A percentile compares a stretch with the other conserved stretches of the same genome.
phyloP scores from a whole-genome alignment of 2,329 filamentous ascomycete genomes.

The Furcasterigmium sp. region DNA sequence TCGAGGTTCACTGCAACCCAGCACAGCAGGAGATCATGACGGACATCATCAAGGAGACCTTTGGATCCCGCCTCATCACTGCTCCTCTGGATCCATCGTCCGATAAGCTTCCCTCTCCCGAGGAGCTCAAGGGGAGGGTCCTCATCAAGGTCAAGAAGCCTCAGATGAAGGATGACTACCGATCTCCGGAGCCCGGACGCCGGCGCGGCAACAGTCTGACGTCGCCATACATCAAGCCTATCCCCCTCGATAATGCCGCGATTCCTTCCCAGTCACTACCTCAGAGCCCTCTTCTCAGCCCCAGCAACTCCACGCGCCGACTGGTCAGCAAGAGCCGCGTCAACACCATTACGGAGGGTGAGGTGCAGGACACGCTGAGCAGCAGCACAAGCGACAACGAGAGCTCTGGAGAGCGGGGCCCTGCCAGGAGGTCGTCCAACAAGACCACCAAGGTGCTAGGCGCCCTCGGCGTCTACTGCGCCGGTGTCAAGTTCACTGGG shows the following conservation, averaged over 20 bases:
- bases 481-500: conserved; percentile 74
- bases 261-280: conserved; percentile 47
- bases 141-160: conserved; percentile 89
- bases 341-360: conserved; percentile 53
- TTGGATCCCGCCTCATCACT: conserved; percentile 73
- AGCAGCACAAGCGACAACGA: conserved; percentile 78
- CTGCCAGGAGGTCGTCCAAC: conserved; percentile 60
- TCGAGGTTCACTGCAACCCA: conserved; percentile 88
- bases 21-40: conserved; percentile 86
- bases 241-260: conserved; percentile 50
- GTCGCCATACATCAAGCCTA: conserved; percentile 65
- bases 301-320: conserved; percentile 44
- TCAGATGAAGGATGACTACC: conserved; percentile 34
- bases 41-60: conserved; percentile 78
- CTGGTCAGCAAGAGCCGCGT: conserved; percentile 45
- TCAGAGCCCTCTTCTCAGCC: conserved; percentile 48
- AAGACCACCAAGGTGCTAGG: conserved; percentile 83
- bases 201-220: conserved; percentile 67
- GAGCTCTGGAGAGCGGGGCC: conserved; percentile 53
- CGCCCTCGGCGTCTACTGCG: conserved; percentile 74
- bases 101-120: conserved; percentile 73
- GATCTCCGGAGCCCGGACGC: conserved; percentile 33
- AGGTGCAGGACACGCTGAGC: conserved; percentile 49
- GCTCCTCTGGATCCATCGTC: conserved; percentile 67
- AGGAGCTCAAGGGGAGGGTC: conserved; percentile 77